Conservation (phyloP, 2,329 filamentous ascomycete species). For the Penicillium fuscoglaucum region DNA sequence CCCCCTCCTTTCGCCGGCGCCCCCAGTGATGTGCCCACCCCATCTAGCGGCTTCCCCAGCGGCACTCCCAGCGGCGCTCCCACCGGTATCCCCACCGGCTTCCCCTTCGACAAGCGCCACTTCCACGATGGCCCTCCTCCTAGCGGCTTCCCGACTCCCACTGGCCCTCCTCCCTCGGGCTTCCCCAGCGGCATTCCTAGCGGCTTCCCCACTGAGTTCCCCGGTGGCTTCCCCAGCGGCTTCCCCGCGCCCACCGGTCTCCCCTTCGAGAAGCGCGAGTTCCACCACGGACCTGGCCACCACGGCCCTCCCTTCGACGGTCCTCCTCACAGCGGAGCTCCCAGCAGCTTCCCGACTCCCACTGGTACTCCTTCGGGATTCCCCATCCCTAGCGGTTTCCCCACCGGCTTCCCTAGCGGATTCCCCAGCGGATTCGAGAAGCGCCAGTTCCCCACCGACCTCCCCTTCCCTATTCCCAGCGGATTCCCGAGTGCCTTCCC, state of each 20-base stretch:
- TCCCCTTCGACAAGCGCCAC: conserved; percentile 12
- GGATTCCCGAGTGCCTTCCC: background rate
- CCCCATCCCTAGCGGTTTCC: background rate
- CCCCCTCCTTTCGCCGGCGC: background rate
- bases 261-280: conserved; percentile 6
- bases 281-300: background rate
- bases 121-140: background rate
- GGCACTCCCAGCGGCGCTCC: background rate
- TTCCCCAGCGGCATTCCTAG: background rate
- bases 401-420: conserved; percentile 2
- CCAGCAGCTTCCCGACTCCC: background rate
- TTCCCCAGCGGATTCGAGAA: conserved; percentile 5
- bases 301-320: background rate
- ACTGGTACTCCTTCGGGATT: background rate
- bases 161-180: background rate
- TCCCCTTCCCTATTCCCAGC: background rate
- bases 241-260: background rate
- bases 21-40: conserved; percentile 2
- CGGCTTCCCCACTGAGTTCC: background rate
- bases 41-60: background rate
- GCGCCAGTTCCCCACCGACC: conserved; percentile 9
- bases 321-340: background rate
- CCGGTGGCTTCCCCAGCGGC: conserved; percentile 1
- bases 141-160: conserved; percentile 2
- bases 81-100: background rate